These are phyloP conservation scores for Fusarium tricinctum DNA, from an alignment of 2,329 filamentous ascomycete species.

Conservation along the genomic window DNA sequence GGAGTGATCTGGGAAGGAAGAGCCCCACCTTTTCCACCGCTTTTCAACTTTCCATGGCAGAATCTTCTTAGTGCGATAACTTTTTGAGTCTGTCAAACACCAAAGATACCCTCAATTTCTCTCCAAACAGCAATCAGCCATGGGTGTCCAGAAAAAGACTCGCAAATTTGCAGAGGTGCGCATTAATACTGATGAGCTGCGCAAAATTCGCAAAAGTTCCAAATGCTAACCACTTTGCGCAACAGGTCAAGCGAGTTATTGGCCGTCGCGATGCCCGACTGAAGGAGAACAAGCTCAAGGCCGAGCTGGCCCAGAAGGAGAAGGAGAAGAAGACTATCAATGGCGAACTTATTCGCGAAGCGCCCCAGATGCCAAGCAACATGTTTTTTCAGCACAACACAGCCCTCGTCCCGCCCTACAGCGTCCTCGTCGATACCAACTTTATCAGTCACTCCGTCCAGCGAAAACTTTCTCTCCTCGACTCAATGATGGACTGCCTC, in stretches of 20 bases:
- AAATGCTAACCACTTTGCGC: conserved; percentile 26
- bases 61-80: conserved; percentile 47
- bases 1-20: not conserved
- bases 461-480: conserved; percentile 87
- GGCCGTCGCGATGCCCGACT: conserved; percentile 83
- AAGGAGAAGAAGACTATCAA: conserved; percentile 70
- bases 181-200: conserved; percentile 51
- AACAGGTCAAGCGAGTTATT: conserved; percentile 83
- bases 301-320: conserved; percentile 69
- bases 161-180: conserved; percentile 85
- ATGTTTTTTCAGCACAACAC: conserved; percentile 94
- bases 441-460: conserved; percentile 93
- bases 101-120: conserved; percentile 26
- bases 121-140: conserved; percentile 55
- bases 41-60: conserved; percentile 47
- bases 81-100: conserved; percentile 44
- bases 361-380: conserved; percentile 84
- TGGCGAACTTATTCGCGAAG: conserved; percentile 78
- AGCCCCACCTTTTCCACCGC: conserved; percentile 49
- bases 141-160: conserved; percentile 92
- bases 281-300: conserved; percentile 83
- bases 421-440: conserved; percentile 79
- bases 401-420: conserved; percentile 85
- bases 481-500: conserved; percentile 92
- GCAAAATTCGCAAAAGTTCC: conserved; percentile 40